These are phyloP conservation scores for Jatropha curcas DNA, from an alignment of 345 rosid species.

Conservation along the genomic window DNA sequence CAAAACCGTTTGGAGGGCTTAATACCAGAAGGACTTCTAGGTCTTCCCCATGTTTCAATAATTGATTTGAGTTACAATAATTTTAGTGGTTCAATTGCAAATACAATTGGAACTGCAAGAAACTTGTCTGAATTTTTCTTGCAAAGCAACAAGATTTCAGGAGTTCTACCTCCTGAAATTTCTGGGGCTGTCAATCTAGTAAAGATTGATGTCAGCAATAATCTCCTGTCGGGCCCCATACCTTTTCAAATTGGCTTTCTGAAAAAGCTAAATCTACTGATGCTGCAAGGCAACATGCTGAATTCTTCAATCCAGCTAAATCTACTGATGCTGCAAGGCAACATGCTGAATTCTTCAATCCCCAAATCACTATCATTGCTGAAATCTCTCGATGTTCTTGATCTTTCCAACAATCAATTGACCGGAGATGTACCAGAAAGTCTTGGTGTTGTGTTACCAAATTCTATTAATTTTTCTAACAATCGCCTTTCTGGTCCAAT, in stretches of 20 bases:
- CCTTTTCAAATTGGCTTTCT: conserved; percentile 75
- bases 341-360: conserved; percentile 59
- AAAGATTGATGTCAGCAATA: conserved; percentile 85
- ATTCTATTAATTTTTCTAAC: conserved; percentile 72
- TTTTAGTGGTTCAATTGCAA: conserved; percentile 64
- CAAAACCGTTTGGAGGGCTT: conserved; percentile 62
- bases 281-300: no score
- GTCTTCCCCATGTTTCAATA: conserved; percentile 82
- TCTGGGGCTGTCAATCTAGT: conserved; percentile 67
- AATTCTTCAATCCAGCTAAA: no score
- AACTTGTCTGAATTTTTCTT: conserved; percentile 82
- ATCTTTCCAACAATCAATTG: conserved; percentile 69
- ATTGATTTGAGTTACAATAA: conserved; percentile 71
- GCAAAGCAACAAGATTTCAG: conserved; percentile 69
- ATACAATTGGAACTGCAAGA: conserved; percentile 50
- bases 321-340: conserved; percentile 67
- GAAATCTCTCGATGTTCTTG: conserved; percentile 78
- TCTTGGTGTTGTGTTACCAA: conserved; percentile 60
- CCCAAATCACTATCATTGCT: conserved; percentile 68
- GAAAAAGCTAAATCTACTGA: conserved; percentile 62
- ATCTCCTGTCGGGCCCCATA: conserved; percentile 67
- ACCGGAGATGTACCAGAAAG: conserved; percentile 73
- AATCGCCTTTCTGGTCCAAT: conserved; percentile 84
- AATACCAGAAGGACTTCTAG: conserved; percentile 60
- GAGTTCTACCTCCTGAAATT: conserved; percentile 64